Conservation (phyloP, 164 flowering plant genomes). For the Vitis labrusca region DNA sequence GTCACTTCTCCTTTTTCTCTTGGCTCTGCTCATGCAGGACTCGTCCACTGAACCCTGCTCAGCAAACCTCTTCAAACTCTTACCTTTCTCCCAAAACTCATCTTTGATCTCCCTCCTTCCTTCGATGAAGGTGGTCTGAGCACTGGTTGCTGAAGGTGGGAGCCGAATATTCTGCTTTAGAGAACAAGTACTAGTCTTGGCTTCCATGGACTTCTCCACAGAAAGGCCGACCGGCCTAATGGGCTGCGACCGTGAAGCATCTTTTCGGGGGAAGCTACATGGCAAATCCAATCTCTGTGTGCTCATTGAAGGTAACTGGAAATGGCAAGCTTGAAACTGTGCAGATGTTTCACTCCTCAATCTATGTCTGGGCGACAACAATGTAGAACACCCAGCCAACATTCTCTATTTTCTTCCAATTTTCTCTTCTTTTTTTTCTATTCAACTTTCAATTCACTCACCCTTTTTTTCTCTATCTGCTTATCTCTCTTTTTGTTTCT, state of each 20-base stretch:
- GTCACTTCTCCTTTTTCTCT: slow-evolving; percentile 59
- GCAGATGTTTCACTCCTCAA: slow-evolving; percentile 75
- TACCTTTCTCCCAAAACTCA: slow-evolving; percentile 65
- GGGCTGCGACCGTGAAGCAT: slow-evolving; percentile 54
- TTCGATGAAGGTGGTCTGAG: slow-evolving; percentile 28
- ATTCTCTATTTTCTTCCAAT: slow-evolving; percentile 61
- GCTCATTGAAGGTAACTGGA: slow-evolving; percentile 77
- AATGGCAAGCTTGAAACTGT: slow-evolving; percentile 81
- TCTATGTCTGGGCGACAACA: slow-evolving; percentile 93
- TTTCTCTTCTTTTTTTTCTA: slow-evolving; percentile 5
- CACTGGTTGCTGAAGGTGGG: slow-evolving; percentile 52
- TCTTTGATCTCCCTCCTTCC: slow-evolving; percentile 46
- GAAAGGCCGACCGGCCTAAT: slow-evolving; percentile 65
- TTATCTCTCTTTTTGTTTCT: slow-evolving; percentile 17
- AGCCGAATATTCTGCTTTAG: slow-evolving; percentile 58
- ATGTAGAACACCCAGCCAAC: slow-evolving; percentile 97
- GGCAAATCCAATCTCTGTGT: slow-evolving; percentile 91
- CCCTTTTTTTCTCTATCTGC: slow-evolving; percentile 14
- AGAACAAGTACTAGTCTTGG: slow-evolving; percentile 49
- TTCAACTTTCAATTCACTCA: slow-evolving; percentile 19
- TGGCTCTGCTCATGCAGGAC: slow-evolving; percentile 43
- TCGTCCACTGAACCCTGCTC: slow-evolving; percentile 60
- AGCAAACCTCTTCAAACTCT: slow-evolving; percentile 72
- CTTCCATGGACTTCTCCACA: slow-evolving; percentile 52
- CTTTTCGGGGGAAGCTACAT: slow-evolving; percentile 68